These are phyloP conservation scores for Wolfiporia cocos DNA, from an alignment of 1,284 basidiomycete genomes.

Conservation along the genomic window DNA sequence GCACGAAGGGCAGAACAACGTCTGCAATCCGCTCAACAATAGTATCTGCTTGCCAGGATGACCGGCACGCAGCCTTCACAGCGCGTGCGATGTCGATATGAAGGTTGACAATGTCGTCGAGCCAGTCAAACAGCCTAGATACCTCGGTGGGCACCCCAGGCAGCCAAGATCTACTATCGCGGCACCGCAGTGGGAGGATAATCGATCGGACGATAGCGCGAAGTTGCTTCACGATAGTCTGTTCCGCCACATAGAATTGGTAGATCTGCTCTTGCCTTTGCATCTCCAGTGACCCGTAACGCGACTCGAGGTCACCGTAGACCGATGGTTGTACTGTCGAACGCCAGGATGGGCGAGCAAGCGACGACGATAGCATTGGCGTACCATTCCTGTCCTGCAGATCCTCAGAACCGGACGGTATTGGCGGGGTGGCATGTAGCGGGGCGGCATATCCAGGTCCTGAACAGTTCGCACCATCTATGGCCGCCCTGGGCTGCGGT, in stretches of 20 bases:
- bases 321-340: slow-evolving; percentile 19
- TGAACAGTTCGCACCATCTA: too few relatives aligned
- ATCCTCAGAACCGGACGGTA: slow-evolving; percentile 12
- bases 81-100: slow-evolving; percentile 58
- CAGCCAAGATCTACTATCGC: slow-evolving; percentile 69
- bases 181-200: slow-evolving; percentile 67
- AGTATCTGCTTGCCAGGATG: slow-evolving; percentile 16
- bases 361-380: neutral
- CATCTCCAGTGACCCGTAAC: slow-evolving; percentile 42
- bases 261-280: slow-evolving; percentile 64
- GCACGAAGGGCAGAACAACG: slow-evolving; percentile 52
- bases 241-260: slow-evolving; percentile 66
- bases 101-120: slow-evolving; percentile 78
- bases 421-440: too few relatives aligned
- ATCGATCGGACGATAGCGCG: slow-evolving; percentile 63
- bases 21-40: slow-evolving; percentile 50
- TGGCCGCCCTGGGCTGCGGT: too few relatives aligned
- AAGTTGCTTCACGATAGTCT: slow-evolving; percentile 59
- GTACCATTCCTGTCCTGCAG: neutral
- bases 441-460: too few relatives aligned
- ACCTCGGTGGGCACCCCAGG: slow-evolving; percentile 67
- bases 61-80: slow-evolving; percentile 33
- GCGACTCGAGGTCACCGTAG: slow-evolving; percentile 21
- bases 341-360: slow-evolving; percentile 17
- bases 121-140: slow-evolving; percentile 73